Evolutionary conservation across 352 stramenopile species (phyloP).

Genomic region (Globisporangium sylvaticum): DNA sequence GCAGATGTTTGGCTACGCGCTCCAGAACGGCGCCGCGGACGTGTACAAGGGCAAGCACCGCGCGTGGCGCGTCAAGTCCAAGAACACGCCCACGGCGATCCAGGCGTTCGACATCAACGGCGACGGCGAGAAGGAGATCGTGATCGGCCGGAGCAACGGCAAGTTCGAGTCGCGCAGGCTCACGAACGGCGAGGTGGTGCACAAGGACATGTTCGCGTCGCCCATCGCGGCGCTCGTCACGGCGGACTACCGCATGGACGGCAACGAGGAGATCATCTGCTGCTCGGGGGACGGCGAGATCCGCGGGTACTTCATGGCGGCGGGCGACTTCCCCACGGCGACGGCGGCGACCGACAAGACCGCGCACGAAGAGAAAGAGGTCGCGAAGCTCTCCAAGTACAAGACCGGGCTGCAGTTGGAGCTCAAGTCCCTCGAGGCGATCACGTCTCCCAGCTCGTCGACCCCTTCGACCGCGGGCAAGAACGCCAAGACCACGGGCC

Average conservation of each 20-base stretch:
- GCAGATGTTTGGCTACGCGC: slow-evolving; percentile 79
- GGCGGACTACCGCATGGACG: slow-evolving; percentile 88
- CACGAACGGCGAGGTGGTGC: slow-evolving; percentile 81
- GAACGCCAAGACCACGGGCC: slow-evolving; percentile 26
- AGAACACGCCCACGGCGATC: slow-evolving; percentile 79
- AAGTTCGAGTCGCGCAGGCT: slow-evolving; percentile 76
- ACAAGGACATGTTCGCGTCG: slow-evolving; percentile 71
- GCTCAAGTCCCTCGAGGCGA: slow-evolving; percentile 68
- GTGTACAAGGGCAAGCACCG: slow-evolving; percentile 87
- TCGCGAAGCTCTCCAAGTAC: slow-evolving; percentile 76
- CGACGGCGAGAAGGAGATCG: slow-evolving; percentile 85
- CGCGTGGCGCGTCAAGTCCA: slow-evolving; percentile 91
- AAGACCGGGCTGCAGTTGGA: slow-evolving; percentile 74
- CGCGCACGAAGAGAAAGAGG: slow-evolving; percentile 65
- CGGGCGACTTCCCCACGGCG: slow-evolving; percentile 34
- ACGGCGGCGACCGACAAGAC: slow-evolving; percentile 35
- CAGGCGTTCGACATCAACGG: slow-evolving; percentile 89
- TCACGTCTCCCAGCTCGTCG: slow-evolving; percentile 19
- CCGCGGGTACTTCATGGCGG: slow-evolving; percentile 53
- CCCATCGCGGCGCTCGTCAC: slow-evolving; percentile 66
- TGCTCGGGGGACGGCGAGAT: slow-evolving; percentile 80
- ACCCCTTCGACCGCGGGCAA: slow-evolving; percentile 21
- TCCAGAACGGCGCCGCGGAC: slow-evolving; percentile 91
- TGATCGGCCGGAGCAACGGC: slow-evolving; percentile 90
- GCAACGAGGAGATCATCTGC: slow-evolving; percentile 87